These are phyloP conservation scores for Mycoemilia scoparia DNA, from an alignment of 192 early-diverging fungal genomes.

Conservation along the genomic window DNA sequence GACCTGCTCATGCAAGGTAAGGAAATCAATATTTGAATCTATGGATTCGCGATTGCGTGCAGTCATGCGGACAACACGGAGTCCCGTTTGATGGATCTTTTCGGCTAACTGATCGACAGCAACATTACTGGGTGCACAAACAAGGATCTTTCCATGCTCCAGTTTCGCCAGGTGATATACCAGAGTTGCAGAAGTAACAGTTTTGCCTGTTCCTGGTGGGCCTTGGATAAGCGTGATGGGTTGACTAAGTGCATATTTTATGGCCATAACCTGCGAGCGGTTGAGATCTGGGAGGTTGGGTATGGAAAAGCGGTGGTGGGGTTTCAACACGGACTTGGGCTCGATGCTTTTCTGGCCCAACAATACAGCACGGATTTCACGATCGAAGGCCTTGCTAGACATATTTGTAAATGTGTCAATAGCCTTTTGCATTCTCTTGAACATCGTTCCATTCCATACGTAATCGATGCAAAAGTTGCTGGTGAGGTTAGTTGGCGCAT, in stretches of 20 bases:
- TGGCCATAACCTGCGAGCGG: slow-evolving; percentile 87
- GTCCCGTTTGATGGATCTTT: slow-evolving; percentile 85
- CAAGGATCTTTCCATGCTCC: slow-evolving; percentile 80
- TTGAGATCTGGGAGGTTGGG: slow-evolving; percentile 93
- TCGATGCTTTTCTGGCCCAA: slow-evolving; percentile 84
- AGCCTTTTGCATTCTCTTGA: slow-evolving; percentile 92
- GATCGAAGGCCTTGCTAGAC: slow-evolving; percentile 81
- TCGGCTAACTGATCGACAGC: slow-evolving; percentile 97
- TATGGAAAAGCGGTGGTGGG: slow-evolving; percentile 79
- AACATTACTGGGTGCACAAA: slow-evolving; percentile 97
- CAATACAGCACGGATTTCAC: slow-evolving; percentile 87
- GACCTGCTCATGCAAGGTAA: slow-evolving; percentile 95
- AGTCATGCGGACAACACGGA: slow-evolving; percentile 87
- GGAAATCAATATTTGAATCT: slow-evolving; percentile 82
- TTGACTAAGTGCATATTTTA: slow-evolving; percentile 79
- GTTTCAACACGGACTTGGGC: slow-evolving; percentile 50
- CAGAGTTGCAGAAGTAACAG: slow-evolving; percentile 90
- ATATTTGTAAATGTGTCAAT: slow-evolving; percentile 95
- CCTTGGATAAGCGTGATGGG: slow-evolving; percentile 93
- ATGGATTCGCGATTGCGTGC: slow-evolving; percentile 87
- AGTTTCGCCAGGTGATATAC: slow-evolving; percentile 92
- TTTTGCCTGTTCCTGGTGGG: slow-evolving; percentile 94
- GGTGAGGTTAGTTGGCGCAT: slow-evolving; percentile 44
- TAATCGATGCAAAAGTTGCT: slow-evolving; percentile 87
- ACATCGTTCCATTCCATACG: slow-evolving; percentile 96